Conservation (phyloP, 1,139 yeast species). For the Nadsonia starkeyi-henricii region DNA sequence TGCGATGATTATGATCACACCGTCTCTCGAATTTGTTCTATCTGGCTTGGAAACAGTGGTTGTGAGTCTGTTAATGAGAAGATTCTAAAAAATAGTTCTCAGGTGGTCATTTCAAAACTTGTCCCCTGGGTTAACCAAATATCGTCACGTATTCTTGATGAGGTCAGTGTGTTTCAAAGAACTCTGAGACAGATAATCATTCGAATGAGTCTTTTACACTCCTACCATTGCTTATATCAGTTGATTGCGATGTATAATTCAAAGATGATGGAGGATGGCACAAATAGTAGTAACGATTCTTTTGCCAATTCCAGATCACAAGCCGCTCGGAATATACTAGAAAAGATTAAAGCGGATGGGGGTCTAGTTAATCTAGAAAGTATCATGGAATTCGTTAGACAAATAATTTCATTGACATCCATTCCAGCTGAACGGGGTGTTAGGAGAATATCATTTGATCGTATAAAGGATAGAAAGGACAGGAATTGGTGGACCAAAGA, state of each 20-base stretch:
- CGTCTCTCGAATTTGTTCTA: constrained; percentile 63
- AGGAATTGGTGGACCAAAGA: constrained; percentile 38
- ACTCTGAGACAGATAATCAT: constrained; percentile 37
- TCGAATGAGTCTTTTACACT: constrained; percentile 46
- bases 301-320: constrained; percentile 9
- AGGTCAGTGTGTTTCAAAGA: constrained; percentile 34
- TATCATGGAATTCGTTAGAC: constrained; percentile 3
- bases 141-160: constrained; percentile 46
- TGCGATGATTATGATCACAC: constrained; percentile 40
- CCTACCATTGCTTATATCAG: constrained; percentile 63
- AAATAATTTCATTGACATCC: constrained; percentile 5
- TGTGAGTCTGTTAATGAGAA: constrained; percentile 25
- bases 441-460: constrained; percentile 3
- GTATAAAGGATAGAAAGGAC: constrained; percentile 2
- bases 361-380: constrained; percentile 6
- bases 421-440: constrained; percentile 2
- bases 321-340: constrained; percentile 14
- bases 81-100: constrained; percentile 18
- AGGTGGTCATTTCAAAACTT: constrained; percentile 47
- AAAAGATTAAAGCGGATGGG: constrained; percentile 2
- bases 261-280: constrained; percentile 1
- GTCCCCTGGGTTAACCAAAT: constrained; percentile 78
- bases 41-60: constrained; percentile 63
- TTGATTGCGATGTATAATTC: constrained; percentile 28
- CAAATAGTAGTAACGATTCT: background rate